These are phyloP conservation scores for Fistulina hepatica DNA, from an alignment of 1,284 basidiomycete genomes.

Conservation along the genomic window DNA sequence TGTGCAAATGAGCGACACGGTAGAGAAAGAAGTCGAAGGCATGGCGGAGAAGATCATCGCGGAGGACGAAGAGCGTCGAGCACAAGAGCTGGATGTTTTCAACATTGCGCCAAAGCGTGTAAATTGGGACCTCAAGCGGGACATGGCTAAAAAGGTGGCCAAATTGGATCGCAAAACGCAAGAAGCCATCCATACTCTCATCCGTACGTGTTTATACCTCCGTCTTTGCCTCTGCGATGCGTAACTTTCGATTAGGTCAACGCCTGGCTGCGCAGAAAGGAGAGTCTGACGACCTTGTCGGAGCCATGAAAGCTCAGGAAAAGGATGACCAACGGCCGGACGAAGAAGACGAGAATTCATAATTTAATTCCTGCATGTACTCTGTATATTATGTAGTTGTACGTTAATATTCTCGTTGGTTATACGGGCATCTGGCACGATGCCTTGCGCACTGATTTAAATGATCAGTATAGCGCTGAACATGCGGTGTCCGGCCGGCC, in stretches of 20 bases:
- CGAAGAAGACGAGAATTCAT: conserved; percentile 9
- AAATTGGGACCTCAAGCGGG: conserved; percentile 96
- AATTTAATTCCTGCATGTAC: neutral
- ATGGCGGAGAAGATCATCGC: conserved; percentile 75
- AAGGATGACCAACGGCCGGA: conserved; percentile 9
- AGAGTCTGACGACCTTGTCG: conserved; percentile 61
- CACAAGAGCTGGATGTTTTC: conserved; percentile 86
- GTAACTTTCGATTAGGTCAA: conserved; percentile 41
- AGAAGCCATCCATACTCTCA: conserved; percentile 85
- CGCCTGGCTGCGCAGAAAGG: conserved; percentile 67
- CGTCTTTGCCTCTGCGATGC: conserved; percentile 18
- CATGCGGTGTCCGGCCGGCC: no score
- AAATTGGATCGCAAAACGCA: conserved; percentile 88
- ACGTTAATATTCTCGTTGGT: no score
- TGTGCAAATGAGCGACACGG: conserved; percentile 66
- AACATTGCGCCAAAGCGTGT: conserved; percentile 95
- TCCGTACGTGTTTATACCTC: conserved; percentile 44
- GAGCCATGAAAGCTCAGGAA: conserved; percentile 68
- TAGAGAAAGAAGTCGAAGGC: conserved; percentile 79
- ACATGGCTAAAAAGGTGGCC: conserved; percentile 81
- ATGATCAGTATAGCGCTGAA: no score
- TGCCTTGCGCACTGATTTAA: no score
- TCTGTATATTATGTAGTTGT: neutral
- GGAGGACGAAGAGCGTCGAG: conserved; percentile 76
- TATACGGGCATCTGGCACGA: no score